phyloP scores from a whole-genome alignment of 1,139 yeast species.

The Yamadazyma atmosphaerica region DNA sequence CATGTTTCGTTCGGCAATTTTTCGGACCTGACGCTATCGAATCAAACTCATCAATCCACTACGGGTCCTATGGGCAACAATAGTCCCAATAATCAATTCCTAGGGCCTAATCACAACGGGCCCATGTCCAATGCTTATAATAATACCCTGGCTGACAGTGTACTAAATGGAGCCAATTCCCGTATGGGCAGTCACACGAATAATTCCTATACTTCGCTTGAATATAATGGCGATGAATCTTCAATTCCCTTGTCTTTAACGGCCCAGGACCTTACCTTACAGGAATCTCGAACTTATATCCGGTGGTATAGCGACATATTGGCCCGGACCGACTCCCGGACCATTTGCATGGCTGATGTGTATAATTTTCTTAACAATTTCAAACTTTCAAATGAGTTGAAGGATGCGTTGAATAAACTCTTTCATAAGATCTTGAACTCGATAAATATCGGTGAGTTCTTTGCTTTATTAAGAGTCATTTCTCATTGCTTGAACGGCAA shows the following conservation, averaged over 20 bases:
- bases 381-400: conserved; percentile 43
- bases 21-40: conserved; percentile 7
- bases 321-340: conserved; percentile 54
- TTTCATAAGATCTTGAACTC: conserved; percentile 52
- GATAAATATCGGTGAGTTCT: conserved; percentile 72
- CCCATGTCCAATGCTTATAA: conserved; percentile 1
- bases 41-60: not conserved
- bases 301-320: conserved; percentile 77
- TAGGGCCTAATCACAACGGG: not conserved
- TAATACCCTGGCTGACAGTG: conserved; percentile 15
- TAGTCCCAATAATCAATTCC: not conserved
- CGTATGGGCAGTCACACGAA: not conserved
- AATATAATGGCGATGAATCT: conserved; percentile 7
- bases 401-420: conserved; percentile 47
- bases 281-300: conserved; percentile 70
- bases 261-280: conserved; percentile 58
- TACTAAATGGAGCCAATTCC: too few relatives aligned
- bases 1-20: conserved; percentile 21
- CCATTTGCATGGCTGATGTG: conserved; percentile 62
- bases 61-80: too few relatives aligned
- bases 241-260: conserved; percentile 61
- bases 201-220: conserved; percentile 2
- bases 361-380: conserved; percentile 65
- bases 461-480: conserved; percentile 65
- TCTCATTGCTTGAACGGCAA: conserved; percentile 54